phyloP scores from a whole-genome alignment of 2,329 filamentous ascomycete genomes.

The Aspergillus versicolor region DNA sequence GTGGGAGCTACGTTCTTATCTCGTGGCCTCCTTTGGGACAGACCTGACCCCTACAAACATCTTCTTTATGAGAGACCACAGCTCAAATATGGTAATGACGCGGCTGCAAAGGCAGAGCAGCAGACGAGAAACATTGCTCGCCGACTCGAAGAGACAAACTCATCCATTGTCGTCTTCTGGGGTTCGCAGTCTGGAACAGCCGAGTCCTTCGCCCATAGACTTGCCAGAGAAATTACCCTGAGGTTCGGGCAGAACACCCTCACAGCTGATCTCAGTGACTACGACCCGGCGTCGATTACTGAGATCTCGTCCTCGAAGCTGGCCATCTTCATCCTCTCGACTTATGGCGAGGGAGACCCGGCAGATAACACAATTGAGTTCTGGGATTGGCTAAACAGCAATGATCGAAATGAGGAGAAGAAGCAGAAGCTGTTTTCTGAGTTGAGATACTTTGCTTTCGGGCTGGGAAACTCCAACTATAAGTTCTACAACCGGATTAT shows the following conservation, averaged over 20 bases:
- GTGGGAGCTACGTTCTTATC: constrained; percentile 42
- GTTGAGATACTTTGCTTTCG: constrained; percentile 81
- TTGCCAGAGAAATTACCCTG: constrained; percentile 88
- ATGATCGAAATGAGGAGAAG: constrained; percentile 50
- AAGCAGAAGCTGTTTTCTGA: constrained; percentile 69
- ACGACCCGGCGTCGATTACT: constrained; percentile 85
- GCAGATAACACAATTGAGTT: constrained; percentile 95
- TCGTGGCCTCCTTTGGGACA: constrained; percentile 48
- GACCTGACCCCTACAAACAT: constrained; percentile 50
- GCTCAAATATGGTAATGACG: constrained; percentile 28
- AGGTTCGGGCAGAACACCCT: constrained; percentile 91
- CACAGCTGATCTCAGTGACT: constrained; percentile 90
- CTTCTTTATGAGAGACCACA: constrained; percentile 53
- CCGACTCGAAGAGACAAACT: constrained; percentile 40
- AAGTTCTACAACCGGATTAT: constrained; percentile 97
- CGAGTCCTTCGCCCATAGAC: constrained; percentile 85
- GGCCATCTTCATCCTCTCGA: constrained; percentile 86
- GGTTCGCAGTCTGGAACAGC: constrained; percentile 94
- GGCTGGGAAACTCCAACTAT: constrained; percentile 94
- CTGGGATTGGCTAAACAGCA: constrained; percentile 70
- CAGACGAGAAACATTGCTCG: constrained; percentile 50
- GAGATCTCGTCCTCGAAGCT: constrained; percentile 78
- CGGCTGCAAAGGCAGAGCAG: constrained; percentile 19
- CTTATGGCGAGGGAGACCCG: constrained; percentile 93
- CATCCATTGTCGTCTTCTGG: constrained; percentile 88